These are phyloP conservation scores for Arctium lappa DNA, from an alignment of 129 eudicot species.

Conservation along the genomic window DNA sequence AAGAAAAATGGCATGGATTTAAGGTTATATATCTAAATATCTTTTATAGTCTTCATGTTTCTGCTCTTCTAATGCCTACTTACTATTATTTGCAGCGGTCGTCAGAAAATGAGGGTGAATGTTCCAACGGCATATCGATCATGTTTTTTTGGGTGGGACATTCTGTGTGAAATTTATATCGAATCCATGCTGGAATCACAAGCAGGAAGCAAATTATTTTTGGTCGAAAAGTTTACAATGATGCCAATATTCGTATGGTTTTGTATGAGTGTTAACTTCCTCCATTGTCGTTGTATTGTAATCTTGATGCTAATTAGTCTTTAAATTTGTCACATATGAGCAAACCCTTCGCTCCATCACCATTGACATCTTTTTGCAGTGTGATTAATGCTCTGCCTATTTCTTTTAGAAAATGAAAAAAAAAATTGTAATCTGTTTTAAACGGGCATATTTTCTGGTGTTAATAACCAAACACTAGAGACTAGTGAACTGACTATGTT, in stretches of 20 bases:
- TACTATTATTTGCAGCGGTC: background rate
- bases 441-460: too few species aligned
- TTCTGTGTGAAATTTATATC: background rate
- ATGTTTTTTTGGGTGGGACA: background rate
- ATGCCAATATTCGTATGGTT: background rate
- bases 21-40: too few species aligned
- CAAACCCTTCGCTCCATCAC: background rate
- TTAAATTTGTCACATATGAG: background rate
- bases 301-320: background rate
- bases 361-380: background rate
- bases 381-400: background rate
- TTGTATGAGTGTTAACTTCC: background rate
- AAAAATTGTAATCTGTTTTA: too few species aligned
- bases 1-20: too few species aligned
- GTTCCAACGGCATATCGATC: background rate
- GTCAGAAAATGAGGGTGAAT: background rate
- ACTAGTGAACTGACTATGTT: too few species aligned
- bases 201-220: background rate
- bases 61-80: background rate
- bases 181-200: background rate
- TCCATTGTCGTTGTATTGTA: background rate
- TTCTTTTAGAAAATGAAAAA: too few species aligned
- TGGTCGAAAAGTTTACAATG: background rate
- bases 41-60: background rate
- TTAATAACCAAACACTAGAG: too few species aligned